Evolutionary conservation across 495 filamentous ascomycete species (phyloP).

Genomic region (Podospora fimiseda): DNA sequence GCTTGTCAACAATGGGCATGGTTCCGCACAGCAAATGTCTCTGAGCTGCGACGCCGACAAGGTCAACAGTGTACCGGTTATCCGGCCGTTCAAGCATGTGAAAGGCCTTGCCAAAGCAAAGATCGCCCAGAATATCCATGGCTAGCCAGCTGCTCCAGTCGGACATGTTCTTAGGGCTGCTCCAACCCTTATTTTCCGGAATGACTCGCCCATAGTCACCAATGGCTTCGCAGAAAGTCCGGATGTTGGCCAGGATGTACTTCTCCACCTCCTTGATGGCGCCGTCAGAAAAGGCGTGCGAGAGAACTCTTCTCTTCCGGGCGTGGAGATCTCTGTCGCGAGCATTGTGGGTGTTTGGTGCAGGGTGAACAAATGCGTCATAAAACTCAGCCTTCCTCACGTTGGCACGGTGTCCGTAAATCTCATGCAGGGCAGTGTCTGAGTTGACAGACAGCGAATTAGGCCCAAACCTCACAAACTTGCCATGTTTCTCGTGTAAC

Average conservation of each 20-base stretch:
- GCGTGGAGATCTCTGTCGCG: conserved; percentile 56
- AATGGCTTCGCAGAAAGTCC: conserved; percentile 45
- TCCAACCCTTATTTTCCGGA: conserved; percentile 38
- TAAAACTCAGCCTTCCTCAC: conserved; percentile 62
- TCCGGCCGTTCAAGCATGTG: conserved; percentile 58
- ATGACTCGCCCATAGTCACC: conserved; percentile 31
- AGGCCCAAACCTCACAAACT: conserved; percentile 54
- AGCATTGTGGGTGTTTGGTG: conserved; percentile 53
- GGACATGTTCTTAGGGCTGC: conserved; percentile 48
- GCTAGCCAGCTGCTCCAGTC: conserved; percentile 60
- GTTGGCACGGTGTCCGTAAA: conserved; percentile 56
- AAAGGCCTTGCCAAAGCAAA: conserved; percentile 66
- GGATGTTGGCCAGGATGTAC: conserved; percentile 50
- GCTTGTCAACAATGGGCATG: conserved; percentile 50
- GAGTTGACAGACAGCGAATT: conserved; percentile 56
- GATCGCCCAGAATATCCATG: conserved; percentile 68
- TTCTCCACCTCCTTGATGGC: conserved; percentile 52
- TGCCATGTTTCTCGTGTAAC: conserved; percentile 53
- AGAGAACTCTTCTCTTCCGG: conserved; percentile 57
- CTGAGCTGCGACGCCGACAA: conserved; percentile 50
- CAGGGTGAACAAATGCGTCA: conserved; percentile 53
- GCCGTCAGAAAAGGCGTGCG: conserved; percentile 55
- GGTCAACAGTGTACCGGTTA: conserved; percentile 52
- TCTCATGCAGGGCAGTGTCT: conserved; percentile 50
- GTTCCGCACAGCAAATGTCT: conserved; percentile 51